Conservation (phyloP, 2,329 filamentous ascomycete species). For the Huntiella bhutanensis region DNA sequence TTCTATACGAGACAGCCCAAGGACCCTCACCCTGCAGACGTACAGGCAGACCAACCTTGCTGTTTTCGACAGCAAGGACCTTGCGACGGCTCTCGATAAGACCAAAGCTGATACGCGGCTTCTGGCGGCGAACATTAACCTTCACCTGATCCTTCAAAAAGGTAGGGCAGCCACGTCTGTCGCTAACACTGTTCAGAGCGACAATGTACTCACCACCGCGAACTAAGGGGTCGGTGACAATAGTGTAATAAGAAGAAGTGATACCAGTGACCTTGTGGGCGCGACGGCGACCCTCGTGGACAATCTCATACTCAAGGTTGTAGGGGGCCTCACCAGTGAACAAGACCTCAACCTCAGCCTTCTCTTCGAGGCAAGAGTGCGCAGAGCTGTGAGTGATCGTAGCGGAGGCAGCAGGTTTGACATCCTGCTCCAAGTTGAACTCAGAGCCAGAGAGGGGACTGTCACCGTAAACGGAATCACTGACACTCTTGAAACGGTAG, state of each 20-base stretch:
- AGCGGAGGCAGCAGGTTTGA: slow-evolving; percentile 81
- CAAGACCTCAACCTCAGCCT: slow-evolving; percentile 52
- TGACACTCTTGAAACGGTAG: slow-evolving; percentile 66
- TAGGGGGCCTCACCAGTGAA: slow-evolving; percentile 75
- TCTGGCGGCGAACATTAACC: slow-evolving; percentile 72
- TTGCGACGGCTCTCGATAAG: slow-evolving; percentile 61
- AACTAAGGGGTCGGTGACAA: slow-evolving; percentile 54
- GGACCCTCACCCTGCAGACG: slow-evolving; percentile 71
- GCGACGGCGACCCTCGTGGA: slow-evolving; percentile 71
- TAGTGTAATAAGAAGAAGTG: slow-evolving; percentile 41
- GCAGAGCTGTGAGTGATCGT: slow-evolving; percentile 39
- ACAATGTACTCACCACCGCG: slow-evolving; percentile 83
- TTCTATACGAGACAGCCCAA: slow-evolving; percentile 63
- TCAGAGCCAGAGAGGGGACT: slow-evolving; percentile 41
- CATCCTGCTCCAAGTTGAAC: slow-evolving; percentile 62
- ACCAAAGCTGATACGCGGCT: slow-evolving; percentile 72
- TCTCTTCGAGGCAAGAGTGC: slow-evolving; percentile 66
- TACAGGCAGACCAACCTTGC: slow-evolving; percentile 55
- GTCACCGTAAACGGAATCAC: slow-evolving; percentile 62
- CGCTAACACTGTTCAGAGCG: slow-evolving; percentile 68
- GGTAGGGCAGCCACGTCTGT: slow-evolving; percentile 71
- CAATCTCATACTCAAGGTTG: slow-evolving; percentile 76
- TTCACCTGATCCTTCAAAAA: slow-evolving; percentile 69
- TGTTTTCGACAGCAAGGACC: slow-evolving; percentile 59
- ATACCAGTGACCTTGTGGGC: slow-evolving; percentile 48